phyloP scores from a whole-genome alignment of 169 alveolate genomes.

The Perkinsus marinus region DNA sequence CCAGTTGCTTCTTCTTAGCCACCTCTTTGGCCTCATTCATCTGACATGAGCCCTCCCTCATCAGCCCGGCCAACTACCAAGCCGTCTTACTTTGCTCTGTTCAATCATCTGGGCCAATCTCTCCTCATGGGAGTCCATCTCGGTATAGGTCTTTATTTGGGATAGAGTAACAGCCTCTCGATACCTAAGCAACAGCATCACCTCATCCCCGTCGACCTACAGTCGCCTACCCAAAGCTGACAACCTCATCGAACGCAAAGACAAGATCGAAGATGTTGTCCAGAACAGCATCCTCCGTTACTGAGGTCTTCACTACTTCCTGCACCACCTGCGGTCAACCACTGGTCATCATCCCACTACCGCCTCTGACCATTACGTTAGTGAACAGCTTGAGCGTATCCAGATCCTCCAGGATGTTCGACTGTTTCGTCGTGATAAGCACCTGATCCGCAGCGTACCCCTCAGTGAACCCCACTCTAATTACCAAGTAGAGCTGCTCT shows the following conservation, averaged over 20 bases:
- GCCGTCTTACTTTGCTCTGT: constrained; percentile 29
- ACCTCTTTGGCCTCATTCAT: background rate
- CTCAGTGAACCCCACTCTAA: too few species aligned
- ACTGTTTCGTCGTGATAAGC: constrained; percentile 57
- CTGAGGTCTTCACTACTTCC: constrained; percentile 39
- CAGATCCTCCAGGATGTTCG: constrained; percentile 73
- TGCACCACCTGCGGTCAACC: background rate
- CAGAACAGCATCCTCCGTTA: constrained; percentile 54
- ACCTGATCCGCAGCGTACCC: too few species aligned
- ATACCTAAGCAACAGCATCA: background rate
- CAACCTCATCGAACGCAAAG: constrained; percentile 69
- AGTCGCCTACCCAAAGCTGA: constrained; percentile 45
- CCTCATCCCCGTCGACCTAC: background rate
- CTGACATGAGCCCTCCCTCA: background rate
- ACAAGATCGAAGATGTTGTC: constrained; percentile 61
- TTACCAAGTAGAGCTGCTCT: constrained; percentile 53
- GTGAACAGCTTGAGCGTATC: constrained; percentile 63
- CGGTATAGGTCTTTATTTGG: constrained; percentile 63
- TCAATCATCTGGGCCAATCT: constrained; percentile 41
- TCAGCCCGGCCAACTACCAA: too few species aligned
- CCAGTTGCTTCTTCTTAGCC: background rate
- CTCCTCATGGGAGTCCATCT: constrained; percentile 80
- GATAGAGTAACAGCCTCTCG: constrained; percentile 65
- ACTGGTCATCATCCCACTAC: constrained; percentile 1
- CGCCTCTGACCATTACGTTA: constrained; percentile 41